Evolutionary conservation across 768 basidiomycete species (phyloP), one percentile per base, ranked within the genome.

Genomic region (Amanita subjunquillea): DNA sequence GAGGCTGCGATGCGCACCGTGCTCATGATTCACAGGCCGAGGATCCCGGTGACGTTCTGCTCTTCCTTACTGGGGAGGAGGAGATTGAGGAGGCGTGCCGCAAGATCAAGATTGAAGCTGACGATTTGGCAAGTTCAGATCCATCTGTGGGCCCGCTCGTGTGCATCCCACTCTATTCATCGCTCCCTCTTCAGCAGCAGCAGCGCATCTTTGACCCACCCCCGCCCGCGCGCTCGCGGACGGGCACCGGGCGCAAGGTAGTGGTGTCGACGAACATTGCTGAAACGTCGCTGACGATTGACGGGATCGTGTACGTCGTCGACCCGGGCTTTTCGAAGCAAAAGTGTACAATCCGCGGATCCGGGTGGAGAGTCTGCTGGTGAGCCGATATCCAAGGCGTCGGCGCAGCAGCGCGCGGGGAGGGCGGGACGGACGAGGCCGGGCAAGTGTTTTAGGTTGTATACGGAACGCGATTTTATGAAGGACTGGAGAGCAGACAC

Each of bases 11-110:
- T 98, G 56, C 83, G 93, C 10, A 93, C 94, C 0, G 93, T 96
- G 20, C 71, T 97, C 42, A 94, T 94, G 91, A 97, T 99, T 27
- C 95, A 98, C 62, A 82, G 95, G 90, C 89, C 0, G 96, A 99
- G 64, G 89, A 91, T 0, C 85, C 83, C 0, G 95, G 95, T 2
- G 95, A 99, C 60, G 76, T 98, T 36, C 71, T 99, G 2, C 69
- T 99, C 5, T 99, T 99, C 82, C 72, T 99, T 58, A 98, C 96
- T 0, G 95, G 95, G 63, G 95, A 98, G 64, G 94, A 97, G 62
- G 95, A 99, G 69, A 98, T 98, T 57, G 94, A 98, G 61, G 93
- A 96, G 58, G 84, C 91, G 0, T 99, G 95, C 65, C 73, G 88
- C 39, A 96, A 93, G 65, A 93, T 99, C 62, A 90, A 87, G 62